Conservation (phyloP, 129 eudicot species). For the Tanacetum coccineum region DNA sequence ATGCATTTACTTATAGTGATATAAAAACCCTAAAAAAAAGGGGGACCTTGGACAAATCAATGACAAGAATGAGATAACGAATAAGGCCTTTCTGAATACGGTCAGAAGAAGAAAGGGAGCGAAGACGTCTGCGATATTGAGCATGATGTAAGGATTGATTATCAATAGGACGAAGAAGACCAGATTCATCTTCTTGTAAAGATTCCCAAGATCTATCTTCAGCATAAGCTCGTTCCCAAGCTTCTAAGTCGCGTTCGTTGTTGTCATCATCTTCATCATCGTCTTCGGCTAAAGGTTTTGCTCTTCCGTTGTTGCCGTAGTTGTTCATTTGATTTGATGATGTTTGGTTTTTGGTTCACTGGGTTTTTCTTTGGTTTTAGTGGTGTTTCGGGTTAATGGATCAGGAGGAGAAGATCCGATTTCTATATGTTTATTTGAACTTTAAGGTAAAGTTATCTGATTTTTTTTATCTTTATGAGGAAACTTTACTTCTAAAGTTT, state of each 20-base stretch:
- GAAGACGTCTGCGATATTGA: slow-evolving; percentile 83
- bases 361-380: neutral
- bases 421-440: too few species aligned
- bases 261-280: slow-evolving; percentile 40
- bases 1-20: too few species aligned
- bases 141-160: slow-evolving; percentile 77
- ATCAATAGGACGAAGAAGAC: slow-evolving; percentile 84
- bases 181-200: slow-evolving; percentile 93
- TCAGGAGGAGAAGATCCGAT: too few species aligned
- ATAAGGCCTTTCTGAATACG: slow-evolving; percentile 91
- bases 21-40: slow-evolving; percentile 1
- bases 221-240: slow-evolving; percentile 90
- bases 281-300: slow-evolving; percentile 32
- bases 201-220: slow-evolving; percentile 99
- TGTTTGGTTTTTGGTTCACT: neutral
- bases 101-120: slow-evolving; percentile 52
- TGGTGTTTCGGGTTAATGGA: neutral
- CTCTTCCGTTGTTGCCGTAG: too few species aligned
- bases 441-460: too few species aligned
- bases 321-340: slow-evolving; percentile 15
- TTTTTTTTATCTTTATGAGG: too few species aligned
- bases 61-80: slow-evolving; percentile 68
- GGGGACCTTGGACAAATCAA: slow-evolving; percentile 76
- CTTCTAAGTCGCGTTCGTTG: slow-evolving; percentile 53
- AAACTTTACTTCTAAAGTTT: too few species aligned